phyloP scores from a whole-genome alignment of 1,139 yeast genomes.

The Meyerozyma athensensis region DNA sequence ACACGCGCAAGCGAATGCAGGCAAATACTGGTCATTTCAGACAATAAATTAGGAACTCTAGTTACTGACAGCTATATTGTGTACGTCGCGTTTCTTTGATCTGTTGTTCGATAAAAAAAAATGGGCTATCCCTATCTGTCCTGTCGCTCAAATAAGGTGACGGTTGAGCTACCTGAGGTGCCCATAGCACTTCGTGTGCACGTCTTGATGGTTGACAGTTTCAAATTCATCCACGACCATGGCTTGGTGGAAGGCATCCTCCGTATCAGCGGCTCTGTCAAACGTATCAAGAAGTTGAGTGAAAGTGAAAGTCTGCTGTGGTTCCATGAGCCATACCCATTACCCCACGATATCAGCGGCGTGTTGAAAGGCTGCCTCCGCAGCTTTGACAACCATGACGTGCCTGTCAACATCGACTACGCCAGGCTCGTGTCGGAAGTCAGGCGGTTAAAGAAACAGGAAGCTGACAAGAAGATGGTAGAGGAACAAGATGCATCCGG shows the following conservation, averaged over 20 bases:
- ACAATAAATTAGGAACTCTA: too few relatives aligned
- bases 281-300: constrained; percentile 13
- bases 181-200: constrained; percentile 12
- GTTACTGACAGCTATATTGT: too few relatives aligned
- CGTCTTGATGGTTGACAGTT: constrained; percentile 16
- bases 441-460: background rate
- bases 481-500: background rate
- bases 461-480: background rate
- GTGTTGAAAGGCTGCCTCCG: constrained; percentile 3
- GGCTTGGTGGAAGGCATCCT: constrained; percentile 24
- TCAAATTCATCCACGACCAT: constrained; percentile 14
- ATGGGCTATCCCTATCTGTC: background rate
- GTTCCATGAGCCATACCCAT: constrained; percentile 1
- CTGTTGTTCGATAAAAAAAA: too few relatives aligned
- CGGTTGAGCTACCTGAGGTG: background rate
- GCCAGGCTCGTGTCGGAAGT: background rate
- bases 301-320: background rate
- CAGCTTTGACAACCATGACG: constrained; percentile 1
- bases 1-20: constrained; percentile 3
- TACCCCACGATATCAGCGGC: constrained; percentile 1
- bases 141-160: background rate
- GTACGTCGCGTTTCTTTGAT: background rate
- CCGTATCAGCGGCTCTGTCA: constrained; percentile 25
- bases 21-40: too few relatives aligned
- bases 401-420: background rate